A percentile compares a stretch with the other conserved stretches of the same genome.
phyloP scores from a whole-genome alignment of 768 basidiomycete species.

The Lactarius trivialis region DNA sequence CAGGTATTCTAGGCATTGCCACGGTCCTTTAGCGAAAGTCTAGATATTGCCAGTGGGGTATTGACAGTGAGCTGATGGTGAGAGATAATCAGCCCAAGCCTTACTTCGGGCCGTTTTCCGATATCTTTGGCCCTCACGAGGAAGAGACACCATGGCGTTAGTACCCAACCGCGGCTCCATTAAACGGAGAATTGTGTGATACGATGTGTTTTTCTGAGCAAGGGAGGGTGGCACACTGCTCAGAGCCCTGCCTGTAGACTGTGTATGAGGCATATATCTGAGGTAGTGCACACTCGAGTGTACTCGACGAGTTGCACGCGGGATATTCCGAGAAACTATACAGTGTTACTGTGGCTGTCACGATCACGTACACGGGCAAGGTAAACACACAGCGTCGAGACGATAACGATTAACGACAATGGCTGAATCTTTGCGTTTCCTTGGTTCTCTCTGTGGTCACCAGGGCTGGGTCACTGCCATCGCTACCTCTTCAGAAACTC shows the following conservation, averaged over 20 bases:
- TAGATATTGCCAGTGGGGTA: neutral
- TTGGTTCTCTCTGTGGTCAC: constrained; percentile 89
- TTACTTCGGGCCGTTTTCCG: constrained; percentile 3
- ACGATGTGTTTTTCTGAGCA: neutral
- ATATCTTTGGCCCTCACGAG: neutral
- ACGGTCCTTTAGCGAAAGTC: neutral
- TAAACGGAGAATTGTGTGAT: neutral
- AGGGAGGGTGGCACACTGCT: neutral
- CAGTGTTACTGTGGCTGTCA: constrained; percentile 23
- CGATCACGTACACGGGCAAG: constrained; percentile 3
- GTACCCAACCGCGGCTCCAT: neutral
- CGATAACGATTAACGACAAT: constrained; percentile 11
- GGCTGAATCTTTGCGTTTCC: constrained; percentile 31
- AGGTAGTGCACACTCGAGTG: too few species aligned
- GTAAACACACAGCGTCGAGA: constrained; percentile 5
- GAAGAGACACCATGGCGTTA: neutral
- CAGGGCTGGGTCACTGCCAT: constrained; percentile 98
- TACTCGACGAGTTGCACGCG: neutral
- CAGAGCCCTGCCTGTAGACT: too few species aligned
- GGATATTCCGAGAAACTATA: constrained; percentile 17
- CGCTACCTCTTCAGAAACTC: constrained; percentile 97
- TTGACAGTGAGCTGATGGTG: neutral
- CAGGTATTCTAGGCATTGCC: constrained; percentile 37
- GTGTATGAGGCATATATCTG: too few species aligned
- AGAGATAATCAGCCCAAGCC: too few species aligned